Evolutionary conservation across 169 alveolate genomes (phyloP).

Genomic region (Besnoitia besnoiti): DNA sequence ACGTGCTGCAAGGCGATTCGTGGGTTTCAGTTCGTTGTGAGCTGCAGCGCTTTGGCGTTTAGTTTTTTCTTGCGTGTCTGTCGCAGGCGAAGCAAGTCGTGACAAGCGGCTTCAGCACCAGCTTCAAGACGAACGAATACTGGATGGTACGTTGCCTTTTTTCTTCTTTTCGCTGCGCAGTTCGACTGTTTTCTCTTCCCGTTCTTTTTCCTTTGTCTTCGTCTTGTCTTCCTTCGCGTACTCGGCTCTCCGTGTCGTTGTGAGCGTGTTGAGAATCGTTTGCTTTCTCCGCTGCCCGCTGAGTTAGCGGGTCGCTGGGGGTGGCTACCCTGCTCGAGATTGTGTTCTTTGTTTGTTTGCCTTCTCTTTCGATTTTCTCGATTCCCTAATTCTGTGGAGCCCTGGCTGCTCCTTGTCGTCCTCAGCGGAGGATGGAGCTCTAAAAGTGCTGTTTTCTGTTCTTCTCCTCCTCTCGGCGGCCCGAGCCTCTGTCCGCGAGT

Average conservation of each 20-base stretch:
- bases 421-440: no score
- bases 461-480: not conserved
- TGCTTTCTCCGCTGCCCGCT: no score
- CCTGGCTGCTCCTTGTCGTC: no score
- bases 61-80: not conserved
- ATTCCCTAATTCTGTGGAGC: no score
- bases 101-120: constrained; percentile 14
- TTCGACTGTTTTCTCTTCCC: not conserved
- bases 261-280: not conserved
- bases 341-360: no score
- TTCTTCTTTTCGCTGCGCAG: not conserved
- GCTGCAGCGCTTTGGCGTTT: not conserved
- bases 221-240: not conserved
- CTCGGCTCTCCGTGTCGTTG: not conserved
- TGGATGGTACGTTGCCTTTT: not conserved
- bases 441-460: no score
- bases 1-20: no score
- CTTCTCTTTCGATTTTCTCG: no score
- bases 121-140: constrained; percentile 32
- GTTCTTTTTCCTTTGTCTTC: not conserved
- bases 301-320: no score
- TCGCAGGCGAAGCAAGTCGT: constrained; percentile 11
- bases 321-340: no score
- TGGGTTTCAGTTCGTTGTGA: no score
- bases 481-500: no score